These are phyloP conservation scores for Ceratocystis cubensis DNA, from an alignment of 2,329 filamentous ascomycete species.

Conservation along the genomic window DNA sequence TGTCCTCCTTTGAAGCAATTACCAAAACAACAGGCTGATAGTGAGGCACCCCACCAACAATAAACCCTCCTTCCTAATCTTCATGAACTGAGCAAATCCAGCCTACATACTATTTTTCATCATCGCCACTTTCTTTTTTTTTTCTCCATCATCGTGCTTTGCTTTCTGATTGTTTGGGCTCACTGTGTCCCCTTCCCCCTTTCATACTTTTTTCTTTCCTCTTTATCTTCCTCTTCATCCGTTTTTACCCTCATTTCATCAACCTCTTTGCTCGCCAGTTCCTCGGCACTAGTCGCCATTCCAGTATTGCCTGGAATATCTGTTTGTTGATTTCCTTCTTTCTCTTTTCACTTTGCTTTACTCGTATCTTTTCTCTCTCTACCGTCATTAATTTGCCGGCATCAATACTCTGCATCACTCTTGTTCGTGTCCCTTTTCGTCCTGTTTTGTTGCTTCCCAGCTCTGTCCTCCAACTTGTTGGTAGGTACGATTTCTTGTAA, in stretches of 20 bases:
- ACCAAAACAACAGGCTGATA: conserved; percentile 12
- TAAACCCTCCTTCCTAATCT: conserved; percentile 1
- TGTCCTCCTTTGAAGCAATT: conserved; percentile 9
- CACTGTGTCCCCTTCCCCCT: neutral
- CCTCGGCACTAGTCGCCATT: conserved; percentile 11
- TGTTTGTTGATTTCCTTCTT: neutral
- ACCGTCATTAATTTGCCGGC: conserved; percentile 3
- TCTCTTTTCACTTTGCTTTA: neutral
- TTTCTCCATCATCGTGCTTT: neutral
- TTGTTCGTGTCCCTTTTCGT: neutral
- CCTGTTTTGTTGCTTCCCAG: neutral
- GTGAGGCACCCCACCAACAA: conserved; percentile 8
- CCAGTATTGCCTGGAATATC: neutral
- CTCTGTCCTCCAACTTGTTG: neutral
- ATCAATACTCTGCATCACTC: conserved; percentile 14
- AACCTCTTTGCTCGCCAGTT: neutral
- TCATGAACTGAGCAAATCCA: neutral
- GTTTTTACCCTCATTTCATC: neutral
- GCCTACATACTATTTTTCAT: neutral
- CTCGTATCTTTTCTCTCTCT: neutral
- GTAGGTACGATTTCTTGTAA: neutral
- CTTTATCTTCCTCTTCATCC: conserved; percentile 1
- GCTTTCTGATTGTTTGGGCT: neutral
- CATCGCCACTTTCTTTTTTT: conserved; percentile 7
- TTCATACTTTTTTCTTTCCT: conserved; percentile 2